phyloP scores from a whole-genome alignment of 139 green algal species.

The Chlamydomonas sp. region DNA sequence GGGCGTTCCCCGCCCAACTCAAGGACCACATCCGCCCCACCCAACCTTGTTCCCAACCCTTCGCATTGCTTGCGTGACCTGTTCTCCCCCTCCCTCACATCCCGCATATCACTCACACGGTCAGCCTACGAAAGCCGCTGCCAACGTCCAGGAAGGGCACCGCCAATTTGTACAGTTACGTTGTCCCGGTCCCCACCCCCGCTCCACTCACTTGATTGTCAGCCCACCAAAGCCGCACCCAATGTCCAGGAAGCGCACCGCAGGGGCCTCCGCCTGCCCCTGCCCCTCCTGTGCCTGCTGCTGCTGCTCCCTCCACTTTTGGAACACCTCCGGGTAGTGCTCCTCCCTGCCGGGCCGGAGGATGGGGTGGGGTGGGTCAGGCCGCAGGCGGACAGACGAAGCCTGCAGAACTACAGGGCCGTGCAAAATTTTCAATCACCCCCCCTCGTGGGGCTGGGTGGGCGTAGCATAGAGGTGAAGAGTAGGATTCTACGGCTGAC shows the following conservation, averaged over 20 bases:
- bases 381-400: background rate
- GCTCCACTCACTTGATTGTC: slow-evolving; percentile 70
- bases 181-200: background rate
- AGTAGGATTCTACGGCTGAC: no score
- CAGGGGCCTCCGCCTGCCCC: slow-evolving; percentile 13
- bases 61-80: no score
- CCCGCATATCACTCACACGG: no score
- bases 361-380: background rate
- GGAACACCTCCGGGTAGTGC: slow-evolving; percentile 47
- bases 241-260: slow-evolving; percentile 91
- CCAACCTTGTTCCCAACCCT: no score
- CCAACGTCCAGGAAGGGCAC: no score
- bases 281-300: background rate
- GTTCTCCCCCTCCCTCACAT: no score
- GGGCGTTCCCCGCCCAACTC: no score
- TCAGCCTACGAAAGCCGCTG: no score
- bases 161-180: background rate
- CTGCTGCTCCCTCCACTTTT: slow-evolving; percentile 13
- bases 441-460: no score
- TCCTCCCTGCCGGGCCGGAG: slow-evolving; percentile 37
- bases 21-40: no score
- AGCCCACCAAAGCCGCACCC: slow-evolving; percentile 98
- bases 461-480: no score
- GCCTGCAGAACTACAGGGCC: background rate
- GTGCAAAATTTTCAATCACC: no score